Percentiles rank a stretch among this genome's conserved stretches.
phyloP scores from a whole-genome alignment of 1,284 basidiomycete species.

The Moesziomyces aphidis region DNA sequence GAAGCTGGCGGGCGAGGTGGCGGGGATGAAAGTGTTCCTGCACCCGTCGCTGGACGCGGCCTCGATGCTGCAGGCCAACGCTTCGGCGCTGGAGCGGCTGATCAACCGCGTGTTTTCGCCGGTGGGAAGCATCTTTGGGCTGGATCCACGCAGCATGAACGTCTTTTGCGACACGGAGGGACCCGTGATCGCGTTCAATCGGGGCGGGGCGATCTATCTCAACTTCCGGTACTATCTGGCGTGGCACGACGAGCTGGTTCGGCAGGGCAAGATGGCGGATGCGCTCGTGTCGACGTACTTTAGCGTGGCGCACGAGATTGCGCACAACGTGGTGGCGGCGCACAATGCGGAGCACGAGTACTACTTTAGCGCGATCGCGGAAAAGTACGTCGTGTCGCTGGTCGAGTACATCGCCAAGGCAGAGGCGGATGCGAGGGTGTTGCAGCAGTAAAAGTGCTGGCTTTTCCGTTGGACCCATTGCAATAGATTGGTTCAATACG shows the following conservation, averaged over 20 bases:
- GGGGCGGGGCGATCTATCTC: slow-evolving; percentile 87
- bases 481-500: background rate
- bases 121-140: slow-evolving; percentile 66
- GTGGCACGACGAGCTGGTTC: slow-evolving; percentile 84
- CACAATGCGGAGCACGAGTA: slow-evolving; percentile 80
- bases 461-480: background rate
- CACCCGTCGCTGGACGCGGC: slow-evolving; percentile 56
- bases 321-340: slow-evolving; percentile 82
- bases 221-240: slow-evolving; percentile 85
- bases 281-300: slow-evolving; percentile 90
- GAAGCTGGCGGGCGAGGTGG: slow-evolving; percentile 67
- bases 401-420: slow-evolving; percentile 53
- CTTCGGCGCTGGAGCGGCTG: slow-evolving; percentile 64
- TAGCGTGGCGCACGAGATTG: slow-evolving; percentile 86
- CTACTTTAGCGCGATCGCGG: slow-evolving; percentile 90
- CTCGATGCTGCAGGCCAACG: slow-evolving; percentile 60
- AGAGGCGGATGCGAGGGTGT: slow-evolving; percentile 7
- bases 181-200: slow-evolving; percentile 91
- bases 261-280: slow-evolving; percentile 73
- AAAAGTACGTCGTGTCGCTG: slow-evolving; percentile 72
- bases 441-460: background rate
- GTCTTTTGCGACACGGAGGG: slow-evolving; percentile 87
- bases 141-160: slow-evolving; percentile 77
- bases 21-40: slow-evolving; percentile 68
- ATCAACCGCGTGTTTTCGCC: slow-evolving; percentile 66